Evolutionary conservation across 2,329 filamentous ascomycete species (phyloP).

Genomic region (Colletotrichum abscissum): DNA sequence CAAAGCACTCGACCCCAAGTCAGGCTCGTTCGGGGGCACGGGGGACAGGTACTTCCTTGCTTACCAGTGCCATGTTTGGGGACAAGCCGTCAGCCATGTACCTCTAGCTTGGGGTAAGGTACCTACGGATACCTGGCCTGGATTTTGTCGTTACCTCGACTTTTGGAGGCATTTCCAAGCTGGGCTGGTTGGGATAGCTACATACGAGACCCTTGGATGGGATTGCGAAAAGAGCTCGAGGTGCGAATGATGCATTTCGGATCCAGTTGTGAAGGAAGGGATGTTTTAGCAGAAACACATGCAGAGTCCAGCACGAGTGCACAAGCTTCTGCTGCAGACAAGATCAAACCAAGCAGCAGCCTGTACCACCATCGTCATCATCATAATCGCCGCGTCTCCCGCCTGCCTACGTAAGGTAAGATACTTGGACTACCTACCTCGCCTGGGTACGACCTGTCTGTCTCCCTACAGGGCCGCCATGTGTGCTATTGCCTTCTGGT

Average conservation of each 20-base stretch:
- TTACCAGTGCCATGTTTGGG: not conserved
- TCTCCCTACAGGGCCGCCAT: not conserved
- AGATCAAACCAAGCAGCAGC: not conserved
- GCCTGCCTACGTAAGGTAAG: not conserved
- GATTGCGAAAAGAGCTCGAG: not conserved
- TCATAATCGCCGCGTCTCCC: not conserved
- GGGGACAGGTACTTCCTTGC: slow-evolving; percentile 12
- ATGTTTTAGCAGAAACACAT: not conserved
- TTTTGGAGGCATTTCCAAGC: not conserved
- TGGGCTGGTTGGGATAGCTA: not conserved
- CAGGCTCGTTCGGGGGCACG: slow-evolving; percentile 1
- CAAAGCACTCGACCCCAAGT: slow-evolving; percentile 6
- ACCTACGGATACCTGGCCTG: not conserved
- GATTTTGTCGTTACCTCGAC: not conserved
- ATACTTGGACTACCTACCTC: not conserved
- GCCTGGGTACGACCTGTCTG: not conserved
- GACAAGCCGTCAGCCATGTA: not conserved
- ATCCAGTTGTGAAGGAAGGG: not conserved
- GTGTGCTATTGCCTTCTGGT: not conserved
- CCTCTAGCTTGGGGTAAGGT: not conserved
- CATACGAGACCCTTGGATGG: not conserved
- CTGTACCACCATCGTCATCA: not conserved
- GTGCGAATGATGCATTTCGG: not conserved
- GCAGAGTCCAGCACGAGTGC: not conserved
- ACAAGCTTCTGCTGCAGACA: not conserved